These are phyloP conservation scores for Ustilago vetiveriae DNA, from an alignment of 1,284 basidiomycete species.

Conservation along the genomic window DNA sequence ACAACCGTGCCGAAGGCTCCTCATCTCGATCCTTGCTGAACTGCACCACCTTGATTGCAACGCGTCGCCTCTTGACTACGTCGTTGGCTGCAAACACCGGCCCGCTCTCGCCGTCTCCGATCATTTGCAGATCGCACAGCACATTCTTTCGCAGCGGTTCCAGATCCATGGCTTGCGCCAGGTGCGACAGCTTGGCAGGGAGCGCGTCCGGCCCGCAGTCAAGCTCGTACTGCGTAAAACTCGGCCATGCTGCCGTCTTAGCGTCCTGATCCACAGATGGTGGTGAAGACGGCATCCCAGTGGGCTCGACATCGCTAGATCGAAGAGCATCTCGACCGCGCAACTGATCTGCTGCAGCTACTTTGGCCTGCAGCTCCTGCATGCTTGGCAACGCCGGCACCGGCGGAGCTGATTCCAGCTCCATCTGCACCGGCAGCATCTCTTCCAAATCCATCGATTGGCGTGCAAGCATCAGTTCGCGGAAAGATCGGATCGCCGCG, in stretches of 20 bases:
- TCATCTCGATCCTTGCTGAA: constrained; percentile 21
- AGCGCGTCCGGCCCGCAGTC: constrained; percentile 1
- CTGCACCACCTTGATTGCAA: constrained; percentile 53
- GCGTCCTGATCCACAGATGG: neutral
- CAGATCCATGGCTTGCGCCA: constrained; percentile 18
- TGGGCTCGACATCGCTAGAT: neutral
- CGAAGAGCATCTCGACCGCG: constrained; percentile 5
- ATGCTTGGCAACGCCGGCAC: constrained; percentile 52
- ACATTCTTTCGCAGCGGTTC: constrained; percentile 18
- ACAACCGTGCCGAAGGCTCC: constrained; percentile 38
- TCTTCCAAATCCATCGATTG: constrained; percentile 59
- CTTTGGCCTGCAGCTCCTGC: constrained; percentile 32
- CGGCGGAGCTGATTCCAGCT: constrained; percentile 36
- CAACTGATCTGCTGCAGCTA: constrained; percentile 26
- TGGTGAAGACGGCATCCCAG: neutral
- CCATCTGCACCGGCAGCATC: constrained; percentile 46
- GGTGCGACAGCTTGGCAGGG: constrained; percentile 24
- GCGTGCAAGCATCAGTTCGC: constrained; percentile 49
- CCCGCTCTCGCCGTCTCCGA: constrained; percentile 58
- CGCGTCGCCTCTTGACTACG: constrained; percentile 25
- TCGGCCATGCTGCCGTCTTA: constrained; percentile 9
- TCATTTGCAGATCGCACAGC: constrained; percentile 43
- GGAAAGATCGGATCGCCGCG: constrained; percentile 42
- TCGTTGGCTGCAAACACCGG: constrained; percentile 48
- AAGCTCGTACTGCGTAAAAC: constrained; percentile 6